A percentile compares a stretch with the other conserved stretches of the same genome.
Evolutionary conservation across 306 rosid species (phyloP).

Genomic region (Begonia fuchsioides): DNA sequence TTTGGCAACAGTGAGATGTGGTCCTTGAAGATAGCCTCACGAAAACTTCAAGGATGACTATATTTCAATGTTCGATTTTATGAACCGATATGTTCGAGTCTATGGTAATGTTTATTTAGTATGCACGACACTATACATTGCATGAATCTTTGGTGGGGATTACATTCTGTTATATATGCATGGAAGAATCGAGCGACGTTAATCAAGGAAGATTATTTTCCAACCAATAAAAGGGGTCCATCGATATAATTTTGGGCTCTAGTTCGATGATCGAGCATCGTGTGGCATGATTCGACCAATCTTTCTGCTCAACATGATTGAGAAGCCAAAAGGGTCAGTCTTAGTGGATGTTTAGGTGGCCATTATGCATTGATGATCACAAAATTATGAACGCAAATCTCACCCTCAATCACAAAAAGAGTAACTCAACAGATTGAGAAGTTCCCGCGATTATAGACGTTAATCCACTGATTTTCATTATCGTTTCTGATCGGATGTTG

Average conservation of each 20-base stretch:
- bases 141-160: not conserved
- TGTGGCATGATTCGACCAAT: constrained; percentile 6
- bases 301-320: constrained; percentile 11
- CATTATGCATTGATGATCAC: not conserved
- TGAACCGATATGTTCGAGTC: too few relatives aligned
- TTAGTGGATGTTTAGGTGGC: constrained; percentile 13
- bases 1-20: constrained; percentile 13
- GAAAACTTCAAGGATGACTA: too few relatives aligned
- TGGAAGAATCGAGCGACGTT: not conserved
- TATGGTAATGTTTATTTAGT: too few relatives aligned
- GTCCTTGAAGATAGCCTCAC: too few relatives aligned
- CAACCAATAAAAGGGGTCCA: not conserved
- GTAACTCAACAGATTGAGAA: too few relatives aligned
- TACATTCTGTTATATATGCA: not conserved
- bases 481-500: not conserved
- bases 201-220: not conserved
- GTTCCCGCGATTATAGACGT: not conserved
- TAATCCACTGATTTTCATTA: not conserved
- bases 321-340: constrained; percentile 9
- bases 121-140: too few relatives aligned
- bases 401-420: constrained; percentile 1
- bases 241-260: not conserved
- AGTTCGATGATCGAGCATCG: constrained; percentile 9
- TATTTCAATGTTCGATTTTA: too few relatives aligned
- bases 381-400: constrained; percentile 1